Conservation (phyloP, 495 filamentous ascomycete species). For the Podospora comata region DNA sequence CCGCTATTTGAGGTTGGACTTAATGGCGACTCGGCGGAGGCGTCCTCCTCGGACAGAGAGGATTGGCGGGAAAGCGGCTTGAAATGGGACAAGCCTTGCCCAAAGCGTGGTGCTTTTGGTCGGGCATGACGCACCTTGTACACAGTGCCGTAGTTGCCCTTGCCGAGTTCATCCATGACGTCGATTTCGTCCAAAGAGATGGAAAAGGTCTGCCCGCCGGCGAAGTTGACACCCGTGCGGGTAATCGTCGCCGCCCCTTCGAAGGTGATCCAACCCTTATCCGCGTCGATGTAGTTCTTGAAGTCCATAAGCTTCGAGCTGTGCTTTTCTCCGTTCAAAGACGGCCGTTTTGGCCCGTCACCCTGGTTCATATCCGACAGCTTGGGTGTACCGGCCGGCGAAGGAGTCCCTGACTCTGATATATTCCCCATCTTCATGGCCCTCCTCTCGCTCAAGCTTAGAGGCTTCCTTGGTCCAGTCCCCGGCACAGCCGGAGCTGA, state of each 20-base stretch:
- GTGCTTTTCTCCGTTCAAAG: slow-evolving; percentile 37
- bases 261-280: slow-evolving; percentile 87
- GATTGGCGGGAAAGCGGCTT: slow-evolving; percentile 36
- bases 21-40: slow-evolving; percentile 20
- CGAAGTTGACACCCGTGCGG: slow-evolving; percentile 85
- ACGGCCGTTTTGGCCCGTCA: slow-evolving; percentile 20
- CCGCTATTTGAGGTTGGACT: slow-evolving; percentile 19
- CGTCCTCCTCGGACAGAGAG: slow-evolving; percentile 34
- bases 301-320: slow-evolving; percentile 85
- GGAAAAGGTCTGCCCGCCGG: slow-evolving; percentile 80
- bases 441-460: slow-evolving; percentile 38
- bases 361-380: slow-evolving; percentile 31
- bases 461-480: slow-evolving; percentile 23
- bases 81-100: slow-evolving; percentile 68
- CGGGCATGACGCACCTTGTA: slow-evolving; percentile 91
- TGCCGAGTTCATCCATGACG: slow-evolving; percentile 90
- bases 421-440: slow-evolving; percentile 45
- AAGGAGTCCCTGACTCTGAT: slow-evolving; percentile 25
- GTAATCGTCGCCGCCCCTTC: slow-evolving; percentile 89
- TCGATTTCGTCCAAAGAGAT: slow-evolving; percentile 97
- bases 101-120: slow-evolving; percentile 73
- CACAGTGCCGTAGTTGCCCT: slow-evolving; percentile 97
- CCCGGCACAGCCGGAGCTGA: slow-evolving; percentile 47
- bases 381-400: slow-evolving; percentile 31
- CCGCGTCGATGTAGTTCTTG: slow-evolving; percentile 84